A percentile compares a stretch with the other conserved stretches of the same genome.
phyloP scores from a whole-genome alignment of 805 yeast species.

The Metschnikowia dekortorum region DNA sequence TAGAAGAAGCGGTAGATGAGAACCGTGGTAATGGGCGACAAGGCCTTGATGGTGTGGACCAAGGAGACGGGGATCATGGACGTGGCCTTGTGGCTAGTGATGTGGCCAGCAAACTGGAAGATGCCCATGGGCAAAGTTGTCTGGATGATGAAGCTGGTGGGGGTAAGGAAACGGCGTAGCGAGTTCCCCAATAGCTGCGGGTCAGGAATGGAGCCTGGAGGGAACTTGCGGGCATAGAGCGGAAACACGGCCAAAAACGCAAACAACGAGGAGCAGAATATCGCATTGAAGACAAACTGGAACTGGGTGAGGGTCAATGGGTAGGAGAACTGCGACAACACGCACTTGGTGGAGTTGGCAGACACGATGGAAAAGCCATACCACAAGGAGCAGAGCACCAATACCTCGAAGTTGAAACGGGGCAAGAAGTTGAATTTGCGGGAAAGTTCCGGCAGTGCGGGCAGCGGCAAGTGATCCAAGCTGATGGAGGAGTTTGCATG shows the following conservation, averaged over 20 bases:
- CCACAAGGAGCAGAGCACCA: slow-evolving; percentile 66
- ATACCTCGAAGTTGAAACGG: slow-evolving; percentile 11
- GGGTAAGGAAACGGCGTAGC: slow-evolving; percentile 44
- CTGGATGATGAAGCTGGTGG: slow-evolving; percentile 47
- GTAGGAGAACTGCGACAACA: slow-evolving; percentile 62
- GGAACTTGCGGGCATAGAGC: slow-evolving; percentile 18
- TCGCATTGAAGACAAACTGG: slow-evolving; percentile 73
- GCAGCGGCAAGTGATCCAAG: slow-evolving; percentile 7
- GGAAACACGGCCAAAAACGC: slow-evolving; percentile 27
- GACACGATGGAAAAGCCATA: slow-evolving; percentile 76
- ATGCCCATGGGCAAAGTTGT: slow-evolving; percentile 92
- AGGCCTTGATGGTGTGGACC: slow-evolving; percentile 90
- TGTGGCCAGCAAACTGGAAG: slow-evolving; percentile 90
- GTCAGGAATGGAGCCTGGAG: slow-evolving; percentile 18
- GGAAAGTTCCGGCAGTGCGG: neutral
- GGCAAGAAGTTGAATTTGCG: slow-evolving; percentile 11
- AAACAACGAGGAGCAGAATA: slow-evolving; percentile 49
- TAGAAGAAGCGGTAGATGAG: slow-evolving; percentile 65
- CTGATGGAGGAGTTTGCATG: slow-evolving; percentile 12
- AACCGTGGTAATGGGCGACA: slow-evolving; percentile 87
- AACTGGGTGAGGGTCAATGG: slow-evolving; percentile 89
- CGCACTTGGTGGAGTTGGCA: slow-evolving; percentile 74
- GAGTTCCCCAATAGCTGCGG: slow-evolving; percentile 20
- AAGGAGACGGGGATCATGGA: slow-evolving; percentile 87
- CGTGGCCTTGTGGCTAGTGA: slow-evolving; percentile 89